Percentiles rank a stretch among this genome's conserved stretches.
These are phyloP conservation scores for Ceratobasidium papillatum DNA, from an alignment of 1,284 basidiomycete genomes.

Conservation along the genomic window DNA sequence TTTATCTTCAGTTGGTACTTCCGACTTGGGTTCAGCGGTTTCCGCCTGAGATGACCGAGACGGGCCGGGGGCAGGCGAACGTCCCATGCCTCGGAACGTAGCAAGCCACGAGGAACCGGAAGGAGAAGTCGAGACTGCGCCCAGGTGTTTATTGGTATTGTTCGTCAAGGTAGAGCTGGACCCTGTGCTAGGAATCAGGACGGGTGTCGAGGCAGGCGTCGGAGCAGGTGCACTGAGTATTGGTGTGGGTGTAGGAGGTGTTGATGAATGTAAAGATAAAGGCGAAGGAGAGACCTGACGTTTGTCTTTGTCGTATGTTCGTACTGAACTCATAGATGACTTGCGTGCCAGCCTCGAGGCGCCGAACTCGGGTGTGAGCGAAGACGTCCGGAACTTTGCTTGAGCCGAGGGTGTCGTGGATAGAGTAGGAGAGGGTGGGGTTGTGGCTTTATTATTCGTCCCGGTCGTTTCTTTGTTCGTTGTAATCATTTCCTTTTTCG, in stretches of 20 bases:
- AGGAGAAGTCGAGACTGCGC: not conserved
- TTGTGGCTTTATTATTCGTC: not conserved
- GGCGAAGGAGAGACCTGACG: conserved; percentile 12
- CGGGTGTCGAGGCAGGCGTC: not conserved
- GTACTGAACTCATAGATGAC: conserved; percentile 29
- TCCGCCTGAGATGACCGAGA: not conserved
- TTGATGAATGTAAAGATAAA: conserved; percentile 17
- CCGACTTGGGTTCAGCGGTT: not conserved
- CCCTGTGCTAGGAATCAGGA: not conserved
- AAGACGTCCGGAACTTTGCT: conserved; percentile 30
- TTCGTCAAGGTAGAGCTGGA: not conserved
- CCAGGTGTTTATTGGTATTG: not conserved
- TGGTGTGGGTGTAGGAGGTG: not conserved
- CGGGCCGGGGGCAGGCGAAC: not conserved
- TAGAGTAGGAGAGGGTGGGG: not conserved
- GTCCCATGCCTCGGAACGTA: conserved; percentile 11
- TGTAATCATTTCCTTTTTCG: not conserved
- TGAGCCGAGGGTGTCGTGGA: conserved; percentile 5
- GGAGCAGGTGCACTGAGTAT: conserved; percentile 4
- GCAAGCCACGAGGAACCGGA: conserved; percentile 31
- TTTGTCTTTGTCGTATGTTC: conserved; percentile 20
- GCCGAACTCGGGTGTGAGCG: conserved; percentile 20
- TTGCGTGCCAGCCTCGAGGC: conserved; percentile 35
- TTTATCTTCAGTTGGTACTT: not conserved
- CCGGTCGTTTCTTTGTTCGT: not conserved